These are phyloP conservation scores for Mucor mucedo DNA, from an alignment of 371 early-diverging fungal genomes.

Conservation along the genomic window DNA sequence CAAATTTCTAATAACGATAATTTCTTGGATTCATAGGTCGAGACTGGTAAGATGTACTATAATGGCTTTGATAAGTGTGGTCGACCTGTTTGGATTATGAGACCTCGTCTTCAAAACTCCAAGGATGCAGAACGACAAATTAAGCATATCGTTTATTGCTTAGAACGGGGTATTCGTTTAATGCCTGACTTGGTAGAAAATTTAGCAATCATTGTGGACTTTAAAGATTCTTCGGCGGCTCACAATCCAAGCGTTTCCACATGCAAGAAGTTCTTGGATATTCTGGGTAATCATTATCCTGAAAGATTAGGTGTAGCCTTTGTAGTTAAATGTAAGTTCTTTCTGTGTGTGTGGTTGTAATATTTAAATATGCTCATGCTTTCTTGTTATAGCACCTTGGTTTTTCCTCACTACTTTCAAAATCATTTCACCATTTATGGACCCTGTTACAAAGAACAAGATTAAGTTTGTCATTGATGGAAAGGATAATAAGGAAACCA, in stretches of 20 bases:
- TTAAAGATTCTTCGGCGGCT: slow-evolving; percentile 68
- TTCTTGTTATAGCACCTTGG: slow-evolving; percentile 72
- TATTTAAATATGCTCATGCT: neutral
- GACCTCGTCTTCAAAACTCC: slow-evolving; percentile 80
- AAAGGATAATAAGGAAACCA: slow-evolving; percentile 42
- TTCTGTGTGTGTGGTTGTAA: neutral
- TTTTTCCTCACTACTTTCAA: slow-evolving; percentile 83
- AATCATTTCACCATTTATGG: slow-evolving; percentile 85
- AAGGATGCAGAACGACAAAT: slow-evolving; percentile 79
- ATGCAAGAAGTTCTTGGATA: slow-evolving; percentile 77
- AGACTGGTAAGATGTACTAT: slow-evolving; percentile 82
- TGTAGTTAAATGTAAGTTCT: slow-evolving; percentile 51
- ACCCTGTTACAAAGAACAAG: slow-evolving; percentile 89
- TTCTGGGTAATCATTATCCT: slow-evolving; percentile 86
- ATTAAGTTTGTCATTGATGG: slow-evolving; percentile 79
- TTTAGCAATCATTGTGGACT: slow-evolving; percentile 82
- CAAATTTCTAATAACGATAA: neutral
- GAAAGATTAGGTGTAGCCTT: slow-evolving; percentile 72
- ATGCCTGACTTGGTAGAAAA: slow-evolving; percentile 80
- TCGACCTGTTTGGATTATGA: slow-evolving; percentile 75
- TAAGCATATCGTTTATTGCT: slow-evolving; percentile 75
- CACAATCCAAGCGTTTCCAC: slow-evolving; percentile 75
- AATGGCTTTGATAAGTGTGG: slow-evolving; percentile 80
- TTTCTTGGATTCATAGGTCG: slow-evolving; percentile 45
- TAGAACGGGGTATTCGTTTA: slow-evolving; percentile 79